Evolutionary conservation across 805 yeast genomes (phyloP), one percentile per base, ranked within the genome.

Genomic region (Zygoascus flipseniorum): DNA sequence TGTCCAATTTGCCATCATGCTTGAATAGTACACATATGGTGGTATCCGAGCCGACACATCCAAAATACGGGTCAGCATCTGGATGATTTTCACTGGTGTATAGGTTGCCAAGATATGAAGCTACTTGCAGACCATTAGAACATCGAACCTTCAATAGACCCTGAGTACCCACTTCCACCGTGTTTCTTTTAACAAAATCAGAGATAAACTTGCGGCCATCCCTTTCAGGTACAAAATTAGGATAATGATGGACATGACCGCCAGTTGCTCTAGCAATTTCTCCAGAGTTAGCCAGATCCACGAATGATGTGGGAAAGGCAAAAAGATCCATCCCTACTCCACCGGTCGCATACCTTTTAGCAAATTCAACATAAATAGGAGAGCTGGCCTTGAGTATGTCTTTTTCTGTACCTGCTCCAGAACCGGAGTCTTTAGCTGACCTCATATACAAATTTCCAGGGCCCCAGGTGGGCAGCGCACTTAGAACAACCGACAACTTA

Each of bases 81-180:
- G 56, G 31, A 13, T 70, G 69, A 31, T 70, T 69, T 1, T 65
- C 58, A 16, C 58, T 52, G 14, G 72, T 70, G 9, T 69, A 64
- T 51, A 82, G 74, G 45, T 75, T 76, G 0, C 92, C 92, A 61
- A 84, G 85, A 65, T 89, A 87, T 53, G 80, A 80, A 14, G 79
- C 70, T 8, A 92, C 88, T 63, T 87, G 95, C 51, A 93, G 72
- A 0, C 98, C 98, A 58, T 78, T 81, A 1, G 97, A 89, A 61
- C 90, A 85, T 58, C 99, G 85, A 26, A 89, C 78, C 63, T 89
- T 89, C 58, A 92, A 69, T 59, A 85, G 85, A 5, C 86, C 90
- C 66, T 87, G 93, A 61, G 85, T 85, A 4, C 95, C 98, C 14
- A 85, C 75, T 31, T 66, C 62, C 2, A 63, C 58, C 31, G 47